Percentiles rank a stretch among this genome's conserved stretches.
phyloP scores from a whole-genome alignment of 441 rosid genomes.

The Syzygium malaccense region DNA sequence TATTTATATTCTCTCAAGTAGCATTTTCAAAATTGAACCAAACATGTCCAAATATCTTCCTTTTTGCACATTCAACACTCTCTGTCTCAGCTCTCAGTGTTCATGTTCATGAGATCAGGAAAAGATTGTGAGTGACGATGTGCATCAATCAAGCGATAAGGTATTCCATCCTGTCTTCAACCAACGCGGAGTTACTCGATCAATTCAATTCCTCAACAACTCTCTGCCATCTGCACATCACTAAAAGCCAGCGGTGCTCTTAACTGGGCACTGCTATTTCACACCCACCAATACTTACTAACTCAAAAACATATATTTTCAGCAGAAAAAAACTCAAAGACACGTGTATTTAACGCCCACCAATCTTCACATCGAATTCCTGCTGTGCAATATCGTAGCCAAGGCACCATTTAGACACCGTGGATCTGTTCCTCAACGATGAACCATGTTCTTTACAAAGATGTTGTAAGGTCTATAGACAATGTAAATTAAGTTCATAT shows the following conservation, averaged over 20 bases:
- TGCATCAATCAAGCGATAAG: neutral
- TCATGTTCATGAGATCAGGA: neutral
- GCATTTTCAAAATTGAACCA: no score
- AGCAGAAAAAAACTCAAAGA: neutral
- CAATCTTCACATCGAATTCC: neutral
- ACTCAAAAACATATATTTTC: neutral
- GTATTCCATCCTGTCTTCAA: neutral
- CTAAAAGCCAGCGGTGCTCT: neutral
- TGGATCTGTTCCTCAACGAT: neutral
- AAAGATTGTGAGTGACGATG: neutral
- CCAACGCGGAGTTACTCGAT: neutral
- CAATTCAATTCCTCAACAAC: neutral
- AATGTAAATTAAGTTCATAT: neutral
- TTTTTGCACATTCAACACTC: neutral
- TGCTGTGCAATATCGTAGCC: neutral
- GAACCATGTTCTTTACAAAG: neutral
- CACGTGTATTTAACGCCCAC: neutral
- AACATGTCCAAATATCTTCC: neutral
- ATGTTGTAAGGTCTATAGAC: neutral
- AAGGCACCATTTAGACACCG: neutral
- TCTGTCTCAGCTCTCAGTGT: neutral
- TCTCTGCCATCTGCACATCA: neutral
- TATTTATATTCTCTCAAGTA: no score
- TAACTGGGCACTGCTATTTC: neutral
- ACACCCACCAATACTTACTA: neutral